Evolutionary conservation across 2,329 filamentous ascomycete genomes (phyloP), one percentile per base, ranked within the genome.

Genomic region (Trichoderma polysporum): DNA sequence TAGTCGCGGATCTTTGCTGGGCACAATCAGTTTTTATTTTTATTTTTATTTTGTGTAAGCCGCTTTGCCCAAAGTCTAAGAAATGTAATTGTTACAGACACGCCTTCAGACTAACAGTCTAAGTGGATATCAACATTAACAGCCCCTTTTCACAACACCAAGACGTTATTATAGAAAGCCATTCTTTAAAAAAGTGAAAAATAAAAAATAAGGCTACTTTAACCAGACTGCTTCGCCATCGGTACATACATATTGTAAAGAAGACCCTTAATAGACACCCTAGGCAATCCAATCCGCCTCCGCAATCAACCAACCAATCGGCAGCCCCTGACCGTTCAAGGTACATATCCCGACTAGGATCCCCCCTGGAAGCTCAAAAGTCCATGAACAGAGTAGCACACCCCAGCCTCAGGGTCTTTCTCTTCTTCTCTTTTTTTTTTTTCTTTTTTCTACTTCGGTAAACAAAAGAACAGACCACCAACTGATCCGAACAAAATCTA

Each of bases 251-350:
- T n/a, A 41, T 39, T 41, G 39, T 41, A 41, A 19, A 1, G 19
- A 35, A 17, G n/a, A 1, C 37, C 17, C 17, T 8, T 7, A n/a
- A 41, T 4, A 9, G n/a, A 45, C 41, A n/a, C 41, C 41, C 22
- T n/a, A 22, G n/a, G 22, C 58, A 10, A 45, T 22, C 13, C 17
- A 39, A 25, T 33, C 54, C 27, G 37, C 37, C 61, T 64, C 61
- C 61, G 37, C 61, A 54, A 54, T 45, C 50, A 3, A 15, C 25
- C 50, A 35, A 47, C 50, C 61, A 54, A 64, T 64, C 61, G 29
- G 29, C 39, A 64, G 27, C 1, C 47, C 61, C 27, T 63, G 35
- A 22, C 29, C n/a, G 19, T 10, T 22, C 13, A 19, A 17, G 19
- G 37, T n/a, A n/a, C n/a, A n/a, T n/a, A 45, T 33, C 37, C 22